Percentiles rank a stretch among this genome's conserved stretches.
Conservation (phyloP, 2,329 filamentous ascomycete genomes). For the Neopestalotiopsis rosae region DNA sequence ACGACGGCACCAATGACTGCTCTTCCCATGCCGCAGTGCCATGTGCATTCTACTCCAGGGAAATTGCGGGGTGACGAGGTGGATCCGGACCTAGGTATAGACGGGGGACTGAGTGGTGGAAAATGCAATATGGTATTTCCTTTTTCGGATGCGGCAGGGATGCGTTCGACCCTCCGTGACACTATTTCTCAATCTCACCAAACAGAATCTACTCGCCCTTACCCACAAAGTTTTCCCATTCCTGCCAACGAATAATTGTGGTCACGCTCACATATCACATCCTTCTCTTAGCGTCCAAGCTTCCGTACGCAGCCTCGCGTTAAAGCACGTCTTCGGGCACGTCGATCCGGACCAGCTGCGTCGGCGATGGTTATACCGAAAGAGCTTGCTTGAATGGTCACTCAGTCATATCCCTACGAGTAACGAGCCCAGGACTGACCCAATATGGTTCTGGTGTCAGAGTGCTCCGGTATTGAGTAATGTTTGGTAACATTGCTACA, state of each 20-base stretch:
- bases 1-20: not conserved
- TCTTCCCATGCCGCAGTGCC: not conserved
- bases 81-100: not conserved
- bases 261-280: not conserved
- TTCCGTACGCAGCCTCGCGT: not conserved
- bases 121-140: slow-evolving; percentile 12
- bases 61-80: slow-evolving; percentile 16
- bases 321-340: not conserved
- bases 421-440: too few species aligned
- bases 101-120: slow-evolving; percentile 13
- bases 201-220: not conserved
- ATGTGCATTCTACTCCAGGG: slow-evolving; percentile 9
- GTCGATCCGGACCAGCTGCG: not conserved
- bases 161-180: slow-evolving; percentile 3
- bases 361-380: slow-evolving; percentile 12
- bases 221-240: not conserved
- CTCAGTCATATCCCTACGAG: too few species aligned
- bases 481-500: slow-evolving; percentile 3
- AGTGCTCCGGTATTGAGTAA: not conserved
- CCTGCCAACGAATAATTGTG: slow-evolving; percentile 1
- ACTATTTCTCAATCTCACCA: not conserved
- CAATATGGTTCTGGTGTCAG: not conserved
- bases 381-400: too few species aligned
- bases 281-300: not conserved
- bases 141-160: slow-evolving; percentile 7